Evolutionary conservation across 192 early-diverging fungal species (phyloP), one percentile per base, ranked within the genome.

Genomic region (Gonapodya sp.): DNA sequence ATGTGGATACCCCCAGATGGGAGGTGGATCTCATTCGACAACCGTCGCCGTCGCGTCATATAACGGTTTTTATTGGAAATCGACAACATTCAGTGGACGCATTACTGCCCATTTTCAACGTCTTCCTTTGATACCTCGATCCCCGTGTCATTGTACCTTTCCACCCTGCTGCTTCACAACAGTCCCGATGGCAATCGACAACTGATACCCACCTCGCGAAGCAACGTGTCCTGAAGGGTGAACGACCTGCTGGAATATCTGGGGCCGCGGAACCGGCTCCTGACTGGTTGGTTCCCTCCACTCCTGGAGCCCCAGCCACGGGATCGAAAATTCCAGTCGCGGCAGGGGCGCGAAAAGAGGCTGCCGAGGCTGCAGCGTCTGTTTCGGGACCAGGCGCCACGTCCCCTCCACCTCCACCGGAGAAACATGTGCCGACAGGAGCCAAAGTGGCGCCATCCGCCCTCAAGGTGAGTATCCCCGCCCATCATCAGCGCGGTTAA

Each of bases 181-280:
- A 64, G 46, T 64, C 46, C 24, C 46, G 46, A 64, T 64, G 46
- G 46, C 46, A 64, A 64, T 64, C 46, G 46, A 8, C 8, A 8
- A 64, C 46, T 24, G 46, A 64, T 64, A 64, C 46, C 24, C 46
- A 64, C 24, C 8, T 64, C 24, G 46, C 46, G 8, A 64, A 64
- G 46, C 46, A 64, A 64, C 46, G 46, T 64, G 46, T 64, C 24
- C 46, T 64, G 46, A 64, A 64, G 46, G 46, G 46, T 64, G 46
- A 64, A 64, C 46, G 46, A 64, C 46, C 46, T 8, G 46, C 46
- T 24, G 46, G 46, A 24, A 64, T 64, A 64, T 64, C 46, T 24
- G 8, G 8, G 8, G 8, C 46, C 24, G 8, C 46, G 8, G 46
- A 64, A 8, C 46, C 8, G 46, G 46, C 46, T 16, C 46, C 46